Evolutionary conservation across 306 rosid genomes (phyloP).

Genomic region (Elaeagnus macrophylla): DNA sequence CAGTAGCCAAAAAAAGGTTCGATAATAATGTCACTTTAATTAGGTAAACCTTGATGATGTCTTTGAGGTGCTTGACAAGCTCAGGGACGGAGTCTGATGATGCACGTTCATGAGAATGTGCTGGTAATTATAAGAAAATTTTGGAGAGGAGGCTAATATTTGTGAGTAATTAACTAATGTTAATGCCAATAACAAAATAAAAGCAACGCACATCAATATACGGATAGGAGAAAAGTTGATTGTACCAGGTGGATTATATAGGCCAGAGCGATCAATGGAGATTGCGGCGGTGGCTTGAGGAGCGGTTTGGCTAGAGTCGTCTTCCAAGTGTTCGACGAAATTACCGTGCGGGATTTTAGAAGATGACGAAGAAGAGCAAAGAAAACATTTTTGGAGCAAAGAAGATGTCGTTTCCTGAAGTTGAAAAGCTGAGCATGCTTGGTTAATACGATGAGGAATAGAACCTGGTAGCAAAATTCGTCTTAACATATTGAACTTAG

Average conservation of each 20-base stretch:
- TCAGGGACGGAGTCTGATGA: conserved; percentile 28
- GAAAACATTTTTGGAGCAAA: conserved; percentile 1
- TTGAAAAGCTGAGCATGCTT: conserved; percentile 3
- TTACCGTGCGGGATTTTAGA: conserved; percentile 20
- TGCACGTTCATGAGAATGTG: conserved; percentile 36
- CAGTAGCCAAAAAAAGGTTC: not conserved
- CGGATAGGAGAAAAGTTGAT: not conserved
- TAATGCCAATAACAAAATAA: not conserved
- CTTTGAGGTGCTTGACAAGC: conserved; percentile 52
- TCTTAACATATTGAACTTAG: conserved; percentile 38
- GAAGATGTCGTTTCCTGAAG: not conserved
- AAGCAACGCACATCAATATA: not conserved
- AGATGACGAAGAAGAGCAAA: conserved; percentile 27
- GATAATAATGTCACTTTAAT: not conserved
- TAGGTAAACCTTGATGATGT: conserved; percentile 34
- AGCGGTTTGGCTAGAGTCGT: conserved; percentile 12
- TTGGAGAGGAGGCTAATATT: too few species aligned
- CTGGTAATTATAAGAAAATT: conserved; percentile 16
- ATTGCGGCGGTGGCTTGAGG: conserved; percentile 31
- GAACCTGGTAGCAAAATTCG: conserved; percentile 25
- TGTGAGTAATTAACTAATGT: not conserved
- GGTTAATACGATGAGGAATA: conserved; percentile 12
- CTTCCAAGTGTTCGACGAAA: conserved; percentile 23
- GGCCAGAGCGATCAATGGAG: conserved; percentile 43
- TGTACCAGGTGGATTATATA: conserved; percentile 31